These are phyloP conservation scores for Hansenula sp. DNA, from an alignment of 1,139 yeast genomes.

Conservation along the genomic window DNA sequence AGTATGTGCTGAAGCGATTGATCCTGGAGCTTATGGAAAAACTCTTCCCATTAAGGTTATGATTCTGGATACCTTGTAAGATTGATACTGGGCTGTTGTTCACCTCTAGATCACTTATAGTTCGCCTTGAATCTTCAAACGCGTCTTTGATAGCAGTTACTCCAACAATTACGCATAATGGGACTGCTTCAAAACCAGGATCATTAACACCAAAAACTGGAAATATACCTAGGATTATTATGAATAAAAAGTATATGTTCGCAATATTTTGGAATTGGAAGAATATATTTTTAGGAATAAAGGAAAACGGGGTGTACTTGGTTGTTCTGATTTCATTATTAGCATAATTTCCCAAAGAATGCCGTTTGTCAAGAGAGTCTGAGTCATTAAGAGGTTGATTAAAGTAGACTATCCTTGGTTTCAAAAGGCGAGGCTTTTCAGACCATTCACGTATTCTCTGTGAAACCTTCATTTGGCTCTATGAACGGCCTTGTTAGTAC, in stretches of 20 bases:
- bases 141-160: conserved; percentile 95
- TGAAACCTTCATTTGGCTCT: too few species aligned
- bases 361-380: too few species aligned
- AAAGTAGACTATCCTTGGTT: too few species aligned
- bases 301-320: conserved; percentile 86
- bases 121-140: conserved; percentile 87
- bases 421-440: too few species aligned
- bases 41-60: conserved; percentile 57
- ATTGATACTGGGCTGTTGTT: conserved; percentile 85
- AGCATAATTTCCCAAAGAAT: conserved; percentile 55
- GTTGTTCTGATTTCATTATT: conserved; percentile 94
- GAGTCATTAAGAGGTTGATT: too few species aligned
- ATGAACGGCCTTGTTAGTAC: too few species aligned
- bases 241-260: conserved; percentile 75
- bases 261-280: conserved; percentile 89
- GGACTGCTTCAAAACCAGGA: conserved; percentile 92
- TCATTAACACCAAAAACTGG: conserved; percentile 86
- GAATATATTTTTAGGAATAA: conserved; percentile 77
- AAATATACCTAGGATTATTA: conserved; percentile 83
- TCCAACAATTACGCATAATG: conserved; percentile 85
- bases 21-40: conserved; percentile 55
- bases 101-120: conserved; percentile 73
- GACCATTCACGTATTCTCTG: too few species aligned
- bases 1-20: conserved; percentile 42
- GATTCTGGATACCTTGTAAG: conserved; percentile 64